phyloP scores from a whole-genome alignment of 208 protist species.

The Trypanosoma mega region DNA sequence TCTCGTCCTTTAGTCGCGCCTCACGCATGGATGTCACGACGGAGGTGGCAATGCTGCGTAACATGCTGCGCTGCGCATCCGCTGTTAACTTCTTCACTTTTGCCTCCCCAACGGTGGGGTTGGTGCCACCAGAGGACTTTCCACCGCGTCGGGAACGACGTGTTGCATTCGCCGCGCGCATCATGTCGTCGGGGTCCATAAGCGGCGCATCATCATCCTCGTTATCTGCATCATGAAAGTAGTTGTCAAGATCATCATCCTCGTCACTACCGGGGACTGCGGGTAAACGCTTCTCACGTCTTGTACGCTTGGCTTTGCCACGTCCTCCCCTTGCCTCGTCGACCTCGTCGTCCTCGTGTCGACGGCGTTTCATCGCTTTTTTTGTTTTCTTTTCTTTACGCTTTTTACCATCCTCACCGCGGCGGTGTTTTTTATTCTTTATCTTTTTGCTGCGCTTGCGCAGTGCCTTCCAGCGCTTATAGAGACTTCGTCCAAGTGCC shows the following conservation, averaged over 20 bases:
- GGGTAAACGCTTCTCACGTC: constrained; percentile 3
- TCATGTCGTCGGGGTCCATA: constrained; percentile 16
- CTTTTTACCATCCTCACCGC: constrained; percentile 19
- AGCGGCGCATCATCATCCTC: constrained; percentile 16
- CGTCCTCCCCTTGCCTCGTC: constrained; percentile 27
- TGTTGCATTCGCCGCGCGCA: constrained; percentile 12
- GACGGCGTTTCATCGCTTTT: constrained; percentile 12
- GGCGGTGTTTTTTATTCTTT: constrained; percentile 25
- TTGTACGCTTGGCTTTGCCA: constrained; percentile 8
- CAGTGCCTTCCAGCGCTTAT: constrained; percentile 82
- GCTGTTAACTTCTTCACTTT: constrained; percentile 18
- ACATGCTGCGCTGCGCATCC: constrained; percentile 17
- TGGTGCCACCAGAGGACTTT: not conserved
- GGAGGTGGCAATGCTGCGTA: constrained; percentile 8
- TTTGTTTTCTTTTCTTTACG: constrained; percentile 19
- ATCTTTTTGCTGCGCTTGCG: constrained; percentile 22
- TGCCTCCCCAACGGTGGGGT: not conserved
- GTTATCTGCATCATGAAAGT: constrained; percentile 1
- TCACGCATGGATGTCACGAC: constrained; percentile 28
- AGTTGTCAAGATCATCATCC: constrained; percentile 12
- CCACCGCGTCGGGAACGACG: not conserved
- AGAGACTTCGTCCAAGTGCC: constrained; percentile 43
- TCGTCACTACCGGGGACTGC: too few species aligned
- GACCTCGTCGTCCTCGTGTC: constrained; percentile 28
- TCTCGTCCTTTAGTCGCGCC: constrained; percentile 24